Conservation (phyloP, 495 filamentous ascomycete genomes). For the Podospora tetraspora region DNA sequence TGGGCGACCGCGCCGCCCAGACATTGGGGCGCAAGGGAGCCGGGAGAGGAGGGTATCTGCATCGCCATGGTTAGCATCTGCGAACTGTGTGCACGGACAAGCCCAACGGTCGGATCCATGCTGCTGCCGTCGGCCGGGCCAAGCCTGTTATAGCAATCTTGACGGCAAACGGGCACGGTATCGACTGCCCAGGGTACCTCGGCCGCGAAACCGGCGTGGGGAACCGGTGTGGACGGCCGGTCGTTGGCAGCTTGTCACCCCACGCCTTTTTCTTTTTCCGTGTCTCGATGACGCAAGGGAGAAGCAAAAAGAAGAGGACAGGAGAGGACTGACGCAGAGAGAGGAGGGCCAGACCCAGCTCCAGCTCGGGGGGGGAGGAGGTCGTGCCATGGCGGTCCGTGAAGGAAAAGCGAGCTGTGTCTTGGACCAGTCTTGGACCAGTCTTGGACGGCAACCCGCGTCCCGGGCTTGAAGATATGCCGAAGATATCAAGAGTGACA, state of each 20-base stretch:
- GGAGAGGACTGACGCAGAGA: slow-evolving; percentile 4
- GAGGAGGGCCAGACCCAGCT: slow-evolving; percentile 25
- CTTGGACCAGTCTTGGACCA: neutral
- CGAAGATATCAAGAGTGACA: neutral
- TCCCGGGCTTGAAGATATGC: neutral
- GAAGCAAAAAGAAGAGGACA: neutral
- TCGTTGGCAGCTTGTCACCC: neutral
- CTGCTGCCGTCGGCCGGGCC: neutral
- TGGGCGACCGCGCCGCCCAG: slow-evolving; percentile 26
- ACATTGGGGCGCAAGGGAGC: slow-evolving; percentile 26
- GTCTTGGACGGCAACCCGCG: neutral
- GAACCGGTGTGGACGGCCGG: neutral
- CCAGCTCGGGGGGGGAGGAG: neutral
- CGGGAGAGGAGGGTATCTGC: slow-evolving; percentile 29
- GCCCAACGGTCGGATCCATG: neutral
- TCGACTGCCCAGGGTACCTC: neutral
- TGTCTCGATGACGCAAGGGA: neutral
- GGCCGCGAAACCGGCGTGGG: neutral
- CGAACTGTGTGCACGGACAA: neutral
- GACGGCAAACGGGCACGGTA: neutral
- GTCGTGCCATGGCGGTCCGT: neutral
- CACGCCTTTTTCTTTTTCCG: neutral
- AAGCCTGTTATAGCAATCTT: neutral
- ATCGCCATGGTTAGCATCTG: neutral
- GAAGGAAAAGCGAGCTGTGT: neutral